Evolutionary conservation across 2,329 filamentous ascomycete species (phyloP), one percentile per base, ranked within the genome.

Genomic region (Teratosphaeria nubilosa): DNA sequence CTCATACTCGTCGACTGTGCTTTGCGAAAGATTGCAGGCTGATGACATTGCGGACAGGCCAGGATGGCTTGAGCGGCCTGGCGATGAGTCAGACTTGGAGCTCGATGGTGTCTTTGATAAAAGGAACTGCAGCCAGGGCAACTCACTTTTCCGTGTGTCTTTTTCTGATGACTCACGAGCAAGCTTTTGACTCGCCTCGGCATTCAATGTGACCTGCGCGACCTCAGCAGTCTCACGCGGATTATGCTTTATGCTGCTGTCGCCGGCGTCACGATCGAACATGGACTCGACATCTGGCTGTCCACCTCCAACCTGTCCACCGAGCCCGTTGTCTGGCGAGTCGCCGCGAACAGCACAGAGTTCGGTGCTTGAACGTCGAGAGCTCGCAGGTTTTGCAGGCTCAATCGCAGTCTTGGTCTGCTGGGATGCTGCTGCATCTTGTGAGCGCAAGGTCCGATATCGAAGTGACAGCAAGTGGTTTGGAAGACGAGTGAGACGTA

Each of bases 331-430:
- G 50, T 20, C 20, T 22, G 50, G 22, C 22, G 22, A 30, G 50
- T 22, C 50, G 14, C 27, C 27, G 16, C n/a, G 6, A 20, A 51
- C 10, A 30, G 51, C 51, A 13, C 25, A 13, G 30, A 22, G 25
- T n/a, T n/a, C n/a, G 53, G 55, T 56, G 55, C 22, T 70, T 70
- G 41, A 72, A 68, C 41, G 65, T 74, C 69, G 24, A 77, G 68
- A 34, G 73, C 72, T 58, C 70, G 70, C 2, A 74, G 59, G 57
- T 75, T 76, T 51, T 61, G 65, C 48, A 69, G 62, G 59, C 63
- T 67, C 51, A 64, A 59, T 27, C 65, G 64, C n/a, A 68, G 64
- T 27, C 50, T 55, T 50, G 45, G 14, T 25, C 27, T 34, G 45
- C 45, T 37, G 41, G 22, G 37, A 22, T 34, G 55, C 55, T 56